phyloP scores from a whole-genome alignment of 2,329 filamentous ascomycete species.

The Colletotrichum tanaceti region DNA sequence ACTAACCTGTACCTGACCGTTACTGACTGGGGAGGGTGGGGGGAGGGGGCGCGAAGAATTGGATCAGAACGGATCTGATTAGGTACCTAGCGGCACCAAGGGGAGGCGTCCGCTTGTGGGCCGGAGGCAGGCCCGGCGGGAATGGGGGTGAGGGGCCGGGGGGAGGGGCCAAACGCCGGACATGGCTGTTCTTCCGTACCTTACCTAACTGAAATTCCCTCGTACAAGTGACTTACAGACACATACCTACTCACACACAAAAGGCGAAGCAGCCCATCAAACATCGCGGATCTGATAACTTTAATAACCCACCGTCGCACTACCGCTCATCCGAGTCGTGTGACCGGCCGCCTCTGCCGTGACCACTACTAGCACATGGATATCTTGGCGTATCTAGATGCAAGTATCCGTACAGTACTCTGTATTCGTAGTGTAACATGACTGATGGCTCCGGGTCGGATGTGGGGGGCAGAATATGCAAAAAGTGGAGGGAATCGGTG shows the following conservation, averaged over 20 bases:
- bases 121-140: constrained; percentile 21
- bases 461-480: background rate
- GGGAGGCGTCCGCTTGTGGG: constrained; percentile 31
- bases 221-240: background rate
- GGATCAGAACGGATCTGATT: constrained; percentile 32
- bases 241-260: constrained; percentile 6
- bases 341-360: background rate
- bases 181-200: constrained; percentile 4
- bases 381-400: no score
- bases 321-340: constrained; percentile 4
- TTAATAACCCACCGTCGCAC: constrained; percentile 13
- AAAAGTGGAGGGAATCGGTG: background rate
- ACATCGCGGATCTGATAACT: constrained; percentile 38
- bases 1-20: constrained; percentile 29
- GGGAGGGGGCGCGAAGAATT: no score
- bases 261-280: background rate
- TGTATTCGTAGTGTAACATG: no score
- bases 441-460: background rate
- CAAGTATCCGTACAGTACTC: no score
- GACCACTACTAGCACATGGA: background rate
- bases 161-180: background rate
- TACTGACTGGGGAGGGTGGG: constrained; percentile 15
- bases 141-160: no score
- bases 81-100: constrained; percentile 30
- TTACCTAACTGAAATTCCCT: constrained; percentile 15